Evolutionary conservation across 371 early-diverging fungal species (phyloP).

Genomic region (Mucor plumbeus): DNA sequence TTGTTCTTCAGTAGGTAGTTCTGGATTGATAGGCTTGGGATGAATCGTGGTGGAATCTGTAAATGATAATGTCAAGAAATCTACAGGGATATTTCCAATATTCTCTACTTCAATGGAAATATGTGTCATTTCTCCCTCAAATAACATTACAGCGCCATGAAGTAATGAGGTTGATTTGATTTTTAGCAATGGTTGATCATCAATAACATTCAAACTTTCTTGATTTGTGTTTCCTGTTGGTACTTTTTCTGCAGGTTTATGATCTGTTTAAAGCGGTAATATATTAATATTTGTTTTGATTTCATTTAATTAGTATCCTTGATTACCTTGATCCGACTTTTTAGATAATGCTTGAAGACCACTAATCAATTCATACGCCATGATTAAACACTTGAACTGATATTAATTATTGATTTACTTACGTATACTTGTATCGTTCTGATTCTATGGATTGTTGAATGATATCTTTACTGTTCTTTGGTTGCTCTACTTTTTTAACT

Average conservation of each 20-base stretch:
- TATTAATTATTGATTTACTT: not conserved
- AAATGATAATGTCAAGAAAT: conserved; percentile 73
- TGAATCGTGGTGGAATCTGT: conserved; percentile 62
- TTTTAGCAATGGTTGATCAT: conserved; percentile 72
- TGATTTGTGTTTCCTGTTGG: not conserved
- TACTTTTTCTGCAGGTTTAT: not conserved
- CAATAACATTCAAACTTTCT: conserved; percentile 50
- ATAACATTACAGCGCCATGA: conserved; percentile 80
- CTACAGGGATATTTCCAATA: conserved; percentile 71
- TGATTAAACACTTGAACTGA: not conserved
- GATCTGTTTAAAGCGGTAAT: not conserved
- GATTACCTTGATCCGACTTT: not conserved
- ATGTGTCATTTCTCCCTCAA: conserved; percentile 78
- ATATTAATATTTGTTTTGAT: not conserved
- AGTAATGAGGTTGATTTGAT: conserved; percentile 64
- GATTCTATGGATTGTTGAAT: conserved; percentile 14
- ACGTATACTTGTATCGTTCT: conserved; percentile 26
- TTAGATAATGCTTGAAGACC: conserved; percentile 25
- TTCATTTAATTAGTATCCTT: not conserved
- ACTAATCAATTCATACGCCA: not conserved
- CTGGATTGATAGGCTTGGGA: conserved; percentile 48
- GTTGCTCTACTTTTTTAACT: conserved; percentile 28
- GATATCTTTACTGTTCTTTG: conserved; percentile 15
- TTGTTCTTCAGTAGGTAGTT: conserved; percentile 70
- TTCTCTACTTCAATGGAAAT: conserved; percentile 75